Base-by-base conservation (phyloP, 2,329 filamentous ascomycete genomes). In the Fusarium longipes region DNA sequence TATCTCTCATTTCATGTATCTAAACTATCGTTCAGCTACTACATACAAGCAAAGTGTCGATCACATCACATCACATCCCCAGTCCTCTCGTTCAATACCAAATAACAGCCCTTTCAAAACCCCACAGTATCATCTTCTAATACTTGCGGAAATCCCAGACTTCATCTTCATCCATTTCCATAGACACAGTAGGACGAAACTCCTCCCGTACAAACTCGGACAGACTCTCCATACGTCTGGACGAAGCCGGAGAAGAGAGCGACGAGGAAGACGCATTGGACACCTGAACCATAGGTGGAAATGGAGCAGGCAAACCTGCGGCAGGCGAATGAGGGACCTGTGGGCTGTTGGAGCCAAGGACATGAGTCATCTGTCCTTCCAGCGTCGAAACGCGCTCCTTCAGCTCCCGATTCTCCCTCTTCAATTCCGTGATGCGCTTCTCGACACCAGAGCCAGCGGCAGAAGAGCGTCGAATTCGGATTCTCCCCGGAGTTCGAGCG, bases 321-420 rank as follows among this genome's bases (percentile, higher is more conserved):
- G 15, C 5, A 25, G 36, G 27, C 17, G 20, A 52, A 6, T 14
- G 20, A 32, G 29, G 27, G 14, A 22, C 29, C 2, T 14, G 33
- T 6, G 33, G 45, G 10, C 39, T 55, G 15, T 49, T 29, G 1
- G 25, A 11, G 4, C 10, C 11, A 4, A 64, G 40, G 17, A 65
- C 24, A 24, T 29, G 33, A 3, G 40, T 17, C 10, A 71, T 33
- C 4, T 68, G 39, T 10, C 57, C 48, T 18, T 72, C 70, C 5
- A 72, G 36, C 15, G 30, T 44, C 17, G 49, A 11, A 12, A 72
- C 48, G 2, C 67, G 45, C 11, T 35, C 56, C 4, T 72, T 67
- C 3, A 71, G 27, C 12, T 64, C 47, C 3, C 8, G 33, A 18
- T 42, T 68, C 5, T 38, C 39, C 1, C 18, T 40, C 22, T 66